These are phyloP conservation scores for Debaryomyces coudertii DNA, from an alignment of 1,139 yeast species.

Conservation along the genomic window DNA sequence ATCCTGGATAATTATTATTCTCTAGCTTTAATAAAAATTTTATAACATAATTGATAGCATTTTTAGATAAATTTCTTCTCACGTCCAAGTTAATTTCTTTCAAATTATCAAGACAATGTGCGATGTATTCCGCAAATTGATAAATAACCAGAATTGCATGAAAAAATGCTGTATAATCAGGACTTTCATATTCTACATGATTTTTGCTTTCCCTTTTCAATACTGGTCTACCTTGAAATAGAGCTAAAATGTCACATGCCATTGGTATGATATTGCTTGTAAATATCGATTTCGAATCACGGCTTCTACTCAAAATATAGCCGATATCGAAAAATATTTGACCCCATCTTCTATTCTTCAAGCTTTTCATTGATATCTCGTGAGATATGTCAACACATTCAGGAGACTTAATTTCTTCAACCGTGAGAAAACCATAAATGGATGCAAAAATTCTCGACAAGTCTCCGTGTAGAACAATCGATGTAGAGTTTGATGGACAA, in stretches of 20 bases:
- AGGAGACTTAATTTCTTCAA: conserved; percentile 55
- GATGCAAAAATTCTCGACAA: conserved; percentile 68
- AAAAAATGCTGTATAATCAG: conserved; percentile 81
- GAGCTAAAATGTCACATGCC: conserved; percentile 63
- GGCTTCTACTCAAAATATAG: conserved; percentile 72
- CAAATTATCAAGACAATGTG: conserved; percentile 49
- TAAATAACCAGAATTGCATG: conserved; percentile 74
- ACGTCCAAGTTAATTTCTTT: conserved; percentile 21
- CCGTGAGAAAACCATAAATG: conserved; percentile 65
- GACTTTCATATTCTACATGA: conserved; percentile 90
- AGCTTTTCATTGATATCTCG: conserved; percentile 48
- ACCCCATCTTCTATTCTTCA: conserved; percentile 81
- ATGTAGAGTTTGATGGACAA: conserved; percentile 75
- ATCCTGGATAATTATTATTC: conserved; percentile 31
- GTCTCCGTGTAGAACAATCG: conserved; percentile 71
- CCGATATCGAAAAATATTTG: conserved; percentile 86
- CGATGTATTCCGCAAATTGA: conserved; percentile 61
- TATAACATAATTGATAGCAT: conserved; percentile 38
- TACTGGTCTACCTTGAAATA: conserved; percentile 83
- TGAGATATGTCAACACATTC: conserved; percentile 45
- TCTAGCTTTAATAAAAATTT: conserved; percentile 36
- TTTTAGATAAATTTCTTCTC: conserved; percentile 25
- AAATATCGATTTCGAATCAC: conserved; percentile 46
- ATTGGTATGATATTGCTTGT: conserved; percentile 44
- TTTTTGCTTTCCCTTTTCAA: conserved; percentile 73